Conservation (phyloP, 805 yeast species). For the Kodamaea jinghongensis region DNA sequence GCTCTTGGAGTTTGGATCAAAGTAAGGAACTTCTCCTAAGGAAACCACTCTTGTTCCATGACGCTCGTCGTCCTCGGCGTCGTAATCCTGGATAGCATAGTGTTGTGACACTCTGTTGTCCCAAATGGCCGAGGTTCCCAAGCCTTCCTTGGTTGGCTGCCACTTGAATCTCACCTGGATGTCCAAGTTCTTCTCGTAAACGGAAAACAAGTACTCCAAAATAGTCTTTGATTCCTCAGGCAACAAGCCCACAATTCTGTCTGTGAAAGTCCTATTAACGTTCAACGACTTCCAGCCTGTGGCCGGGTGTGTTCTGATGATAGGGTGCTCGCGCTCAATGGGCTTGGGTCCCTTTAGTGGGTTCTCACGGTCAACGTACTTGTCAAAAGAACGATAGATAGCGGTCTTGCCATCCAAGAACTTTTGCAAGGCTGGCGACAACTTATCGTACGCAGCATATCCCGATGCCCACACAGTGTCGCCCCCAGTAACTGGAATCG, state of each 20-base stretch:
- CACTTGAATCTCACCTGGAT: conserved; percentile 55
- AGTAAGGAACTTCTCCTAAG: conserved; percentile 51
- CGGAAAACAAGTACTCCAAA: conserved; percentile 43
- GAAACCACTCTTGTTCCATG: conserved; percentile 38
- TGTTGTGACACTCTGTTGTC: conserved; percentile 14
- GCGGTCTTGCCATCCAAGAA: conserved; percentile 47
- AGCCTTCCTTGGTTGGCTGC: conserved; percentile 41
- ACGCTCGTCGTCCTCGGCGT: conserved; percentile 8
- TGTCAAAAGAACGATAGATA: conserved; percentile 40
- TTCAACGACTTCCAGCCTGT: conserved; percentile 61
- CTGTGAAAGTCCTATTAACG: conserved; percentile 52
- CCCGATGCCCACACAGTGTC: conserved; percentile 56
- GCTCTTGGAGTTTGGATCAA: conserved; percentile 46
- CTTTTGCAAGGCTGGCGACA: conserved; percentile 46
- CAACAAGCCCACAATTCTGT: conserved; percentile 50
- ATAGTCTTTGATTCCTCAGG: conserved; percentile 49
- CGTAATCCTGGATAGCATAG: conserved; percentile 18
- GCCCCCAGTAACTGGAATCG: conserved; percentile 50
- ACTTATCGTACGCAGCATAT: too few species aligned
- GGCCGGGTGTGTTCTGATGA: conserved; percentile 63
- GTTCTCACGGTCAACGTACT: conserved; percentile 40
- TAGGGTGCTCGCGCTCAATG: conserved; percentile 56
- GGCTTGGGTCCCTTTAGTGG: conserved; percentile 47
- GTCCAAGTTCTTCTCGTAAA: too few species aligned
- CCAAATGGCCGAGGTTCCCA: conserved; percentile 33